Base-by-base conservation (phyloP, 78 protist species). In the Dictyostelium firmibasis region DNA sequence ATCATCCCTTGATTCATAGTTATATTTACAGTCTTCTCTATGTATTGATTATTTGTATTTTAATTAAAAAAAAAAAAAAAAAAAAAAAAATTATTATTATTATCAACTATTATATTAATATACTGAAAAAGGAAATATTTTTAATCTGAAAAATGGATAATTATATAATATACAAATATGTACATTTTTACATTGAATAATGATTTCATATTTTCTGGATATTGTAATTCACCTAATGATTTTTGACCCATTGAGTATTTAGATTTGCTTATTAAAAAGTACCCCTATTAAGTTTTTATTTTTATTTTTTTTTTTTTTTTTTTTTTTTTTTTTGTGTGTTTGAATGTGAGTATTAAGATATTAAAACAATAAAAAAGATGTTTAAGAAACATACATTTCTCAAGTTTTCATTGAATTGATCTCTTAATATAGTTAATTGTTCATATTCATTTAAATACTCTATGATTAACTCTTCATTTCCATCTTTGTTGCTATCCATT, bases 241-340 rank as follows among this genome's bases (percentile, higher is more conserved):
- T 78, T 87, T 38, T 78, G 31, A n/a, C 93, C 93, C 93, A 87
- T 87, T 27, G 93, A 62, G 27, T 72, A 77, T 67, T 84, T 87
- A 41, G 93, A 87, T 79, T 87, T 87, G 25, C 70, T 79, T 78
- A 87, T 23, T 43, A 78, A 43, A 78, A 87, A 87, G 38, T 87
- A 87, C 11, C 93, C 93, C 92, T 86, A 84, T 81, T 27, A 57
- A 23, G 0, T 25, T 11, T 64, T 64, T 9, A 5, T 25, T 25
- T 16, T 25, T 64, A 9, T 4, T 25, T 64, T 25, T 23, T 6
- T 64, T 25, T 25, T 16, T 7, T 64, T n/a, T 1, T 23, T 62
- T n/a, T n/a, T 3, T 23, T 62, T n/a, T 1, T 23, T 62, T 23
- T 16, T 5, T 62, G 3, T 5, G 8, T 62, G 35, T 62, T 3